Percentiles rank a stretch among this genome's conserved stretches.
phyloP scores from a whole-genome alignment of 2,329 filamentous ascomycete species.

The Proliferodiscus dingleyae region DNA sequence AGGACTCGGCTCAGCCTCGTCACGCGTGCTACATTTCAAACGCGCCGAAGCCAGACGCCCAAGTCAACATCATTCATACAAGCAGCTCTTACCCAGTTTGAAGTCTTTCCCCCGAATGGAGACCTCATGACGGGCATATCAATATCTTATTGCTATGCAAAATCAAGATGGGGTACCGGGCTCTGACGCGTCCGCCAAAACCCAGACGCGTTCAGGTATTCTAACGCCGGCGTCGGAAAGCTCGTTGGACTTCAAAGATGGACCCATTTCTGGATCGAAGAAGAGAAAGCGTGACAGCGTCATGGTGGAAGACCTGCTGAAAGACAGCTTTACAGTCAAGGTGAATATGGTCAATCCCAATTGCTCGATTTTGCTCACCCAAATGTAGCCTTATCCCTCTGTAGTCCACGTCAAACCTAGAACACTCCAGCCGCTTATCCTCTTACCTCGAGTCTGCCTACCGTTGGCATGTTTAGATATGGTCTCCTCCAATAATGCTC shows the following conservation, averaged over 20 bases:
- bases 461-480: slow-evolving; percentile 59
- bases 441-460: slow-evolving; percentile 56
- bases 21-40: background rate
- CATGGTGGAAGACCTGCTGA: slow-evolving; percentile 30
- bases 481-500: slow-evolving; percentile 43
- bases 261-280: slow-evolving; percentile 14
- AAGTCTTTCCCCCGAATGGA: slow-evolving; percentile 14
- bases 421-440: slow-evolving; percentile 54
- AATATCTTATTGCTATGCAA: slow-evolving; percentile 31
- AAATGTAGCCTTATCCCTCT: slow-evolving; percentile 49
- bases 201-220: slow-evolving; percentile 26
- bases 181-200: slow-evolving; percentile 25
- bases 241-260: slow-evolving; percentile 20
- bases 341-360: slow-evolving; percentile 19
- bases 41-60: background rate
- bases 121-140: slow-evolving; percentile 28
- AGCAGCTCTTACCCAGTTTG: slow-evolving; percentile 4
- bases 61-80: background rate
- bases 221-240: slow-evolving; percentile 29
- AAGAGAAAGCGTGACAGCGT: slow-evolving; percentile 33
- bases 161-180: slow-evolving; percentile 23
- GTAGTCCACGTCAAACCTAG: slow-evolving; percentile 49
- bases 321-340: slow-evolving; percentile 32
- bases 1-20: background rate
- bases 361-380: slow-evolving; percentile 9